Percentiles rank a stretch among this genome's conserved stretches.
Conservation (phyloP, 208 protist species). For the Angomonas deanei region DNA sequence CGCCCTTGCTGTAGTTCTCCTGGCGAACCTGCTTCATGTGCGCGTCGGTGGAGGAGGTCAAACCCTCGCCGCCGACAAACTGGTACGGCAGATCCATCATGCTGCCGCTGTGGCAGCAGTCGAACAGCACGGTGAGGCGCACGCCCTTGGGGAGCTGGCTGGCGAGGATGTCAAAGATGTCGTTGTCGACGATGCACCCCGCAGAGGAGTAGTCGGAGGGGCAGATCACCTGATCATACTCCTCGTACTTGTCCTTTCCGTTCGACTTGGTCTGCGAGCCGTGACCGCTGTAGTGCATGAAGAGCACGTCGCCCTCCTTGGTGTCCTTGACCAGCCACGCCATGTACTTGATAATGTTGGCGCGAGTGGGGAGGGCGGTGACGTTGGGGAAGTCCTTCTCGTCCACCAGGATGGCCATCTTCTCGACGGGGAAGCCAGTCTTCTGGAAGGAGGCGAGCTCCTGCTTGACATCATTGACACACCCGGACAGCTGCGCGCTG, state of each 20-base stretch:
- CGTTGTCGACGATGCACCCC: slow-evolving; percentile 71
- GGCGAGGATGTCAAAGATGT: slow-evolving; percentile 52
- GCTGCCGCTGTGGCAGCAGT: slow-evolving; percentile 89
- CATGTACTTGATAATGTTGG: slow-evolving; percentile 68
- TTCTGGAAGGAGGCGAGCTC: slow-evolving; percentile 55
- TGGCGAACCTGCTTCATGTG: slow-evolving; percentile 53
- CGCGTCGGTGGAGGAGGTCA: slow-evolving; percentile 6
- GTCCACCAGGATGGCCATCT: slow-evolving; percentile 63
- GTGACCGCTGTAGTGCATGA: slow-evolving; percentile 82
- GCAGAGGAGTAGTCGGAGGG: slow-evolving; percentile 46
- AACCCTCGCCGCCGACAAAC: slow-evolving; percentile 30
- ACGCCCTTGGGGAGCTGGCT: slow-evolving; percentile 40
- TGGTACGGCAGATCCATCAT: slow-evolving; percentile 77
- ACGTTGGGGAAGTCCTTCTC: slow-evolving; percentile 36
- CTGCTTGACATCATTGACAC: slow-evolving; percentile 63
- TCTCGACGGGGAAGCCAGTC: slow-evolving; percentile 34
- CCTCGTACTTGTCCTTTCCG: slow-evolving; percentile 58
- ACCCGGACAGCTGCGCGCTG: slow-evolving; percentile 46
- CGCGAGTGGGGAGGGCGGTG: slow-evolving; percentile 40
- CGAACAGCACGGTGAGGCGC: slow-evolving; percentile 72
- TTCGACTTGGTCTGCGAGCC: slow-evolving; percentile 47
- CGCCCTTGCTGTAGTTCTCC: slow-evolving; percentile 49
- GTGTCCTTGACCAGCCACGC: slow-evolving; percentile 61
- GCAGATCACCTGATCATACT: slow-evolving; percentile 71
- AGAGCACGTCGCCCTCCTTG: slow-evolving; percentile 68